Evolutionary conservation across 345 rosid genomes (phyloP), one percentile per base, ranked within the genome.

Genomic region (Eutrema yunnanense): DNA sequence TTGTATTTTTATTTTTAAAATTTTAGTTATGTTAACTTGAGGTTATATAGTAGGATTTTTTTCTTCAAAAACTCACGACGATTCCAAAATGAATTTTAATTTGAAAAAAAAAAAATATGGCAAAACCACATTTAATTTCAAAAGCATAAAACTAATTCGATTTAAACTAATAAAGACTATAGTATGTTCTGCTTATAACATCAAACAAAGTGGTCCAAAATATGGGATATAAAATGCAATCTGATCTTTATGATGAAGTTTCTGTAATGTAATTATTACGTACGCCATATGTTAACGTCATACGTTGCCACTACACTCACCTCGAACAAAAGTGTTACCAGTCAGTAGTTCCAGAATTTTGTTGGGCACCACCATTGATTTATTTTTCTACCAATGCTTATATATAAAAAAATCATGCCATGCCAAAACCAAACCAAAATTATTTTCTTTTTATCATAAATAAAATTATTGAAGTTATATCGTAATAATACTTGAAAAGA

Each of bases 201-300:
- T 40, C 44, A 41, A 60, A 51, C 14, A 46, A 67, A 58, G 73
- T 67, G 57, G 63, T 67, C 56, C 57, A 51, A n/a, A 19, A 38
- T 33, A 42, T 33, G 67, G 3, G 58, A 60, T 75, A 68, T 52
- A 75, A 36, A 75, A 53, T 61, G 74, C 36, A 53, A 62, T 34
- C 22, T 46, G 52, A 67, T 60, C 2, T 49, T 51, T 13, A 19
- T 33, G 46, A 62, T 62, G 33, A 36, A 44, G 51, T 41, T 16
- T 68, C 50, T 14, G 44, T 44, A 60, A 5, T 34, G 50, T 8
- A 68, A 60, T 60, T 51, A 75, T 61, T 9, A 33, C 40, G 49
- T 52, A 52, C 27, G 62, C 68, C 73, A 74, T 75, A 52, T 34
- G 78, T 50, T 61, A 52, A 68, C 74, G 69, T 74, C 78, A 50